Base-by-base conservation (phyloP, 345 rosid species). In the Lumnitzera littorea region DNA sequence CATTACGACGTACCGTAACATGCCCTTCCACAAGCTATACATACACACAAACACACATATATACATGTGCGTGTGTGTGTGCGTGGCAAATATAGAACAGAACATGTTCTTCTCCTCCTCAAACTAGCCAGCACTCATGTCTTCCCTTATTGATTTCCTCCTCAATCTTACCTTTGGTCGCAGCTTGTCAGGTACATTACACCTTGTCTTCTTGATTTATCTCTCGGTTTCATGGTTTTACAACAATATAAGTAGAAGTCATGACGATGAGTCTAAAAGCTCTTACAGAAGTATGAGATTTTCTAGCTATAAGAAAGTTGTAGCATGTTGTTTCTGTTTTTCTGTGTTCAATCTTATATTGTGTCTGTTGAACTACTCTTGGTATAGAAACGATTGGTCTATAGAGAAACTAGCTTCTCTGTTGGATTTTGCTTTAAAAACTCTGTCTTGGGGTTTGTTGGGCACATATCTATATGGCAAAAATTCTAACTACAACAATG, bases 151-250 rank as follows among this genome's bases (percentile, higher is more conserved):
- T 43, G 53, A 49, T 62, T 82, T 79, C 50, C 67, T 73, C 55
- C 24, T 65, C 16, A 55, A 66, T 53, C 74, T 72, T 56, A 15
- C 50, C 65, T 74, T 79, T 62, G 16, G 67, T 2, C 74, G 23
- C 27, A 74, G 80, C 47, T 50, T 79, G 46, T 79, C 79, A 36
- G 70, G 67, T 64, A 62, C 73, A 25, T 55, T 74, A 6, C 78
- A 75, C 56, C 49, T 73, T 2, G 48, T 70, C 36, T 46, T 75
- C 60, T 62, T 69, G 25, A 50, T 75, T 29, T 56, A 31, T 20
- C 65, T 78, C 29, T 50, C 64, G 11, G 61, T 55, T 13, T 74
- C 50, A 3, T 69, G 65, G 57, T 20, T 24, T 16, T 31, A 13
- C 63, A 60, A 60, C 41, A 60, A 50, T 25, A 27, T 60, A 25